Evolutionary conservation across 345 rosid species (phyloP).

Genomic region (Salix brachista): DNA sequence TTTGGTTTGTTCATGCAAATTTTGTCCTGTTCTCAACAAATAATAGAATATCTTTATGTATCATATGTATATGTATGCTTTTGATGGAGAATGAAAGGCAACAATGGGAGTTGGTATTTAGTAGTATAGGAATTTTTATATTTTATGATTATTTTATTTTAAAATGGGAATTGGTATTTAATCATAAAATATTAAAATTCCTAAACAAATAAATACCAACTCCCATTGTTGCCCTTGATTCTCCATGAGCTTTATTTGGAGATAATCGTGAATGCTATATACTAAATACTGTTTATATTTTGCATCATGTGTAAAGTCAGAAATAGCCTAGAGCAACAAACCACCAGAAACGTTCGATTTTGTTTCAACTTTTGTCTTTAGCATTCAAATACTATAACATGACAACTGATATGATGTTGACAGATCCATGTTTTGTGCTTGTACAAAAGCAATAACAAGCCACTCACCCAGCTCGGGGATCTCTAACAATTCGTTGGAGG

Average conservation of each 20-base stretch:
- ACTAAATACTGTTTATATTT: not conserved
- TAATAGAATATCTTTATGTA: not conserved
- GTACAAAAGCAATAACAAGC: not conserved
- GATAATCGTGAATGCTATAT: not conserved
- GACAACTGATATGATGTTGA: not conserved
- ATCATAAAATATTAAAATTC: no score
- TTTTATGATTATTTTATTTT: no score
- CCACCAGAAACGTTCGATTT: not conserved
- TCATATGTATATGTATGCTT: not conserved
- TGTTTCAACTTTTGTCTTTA: not conserved
- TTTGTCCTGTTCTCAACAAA: not conserved
- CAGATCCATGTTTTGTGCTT: not conserved
- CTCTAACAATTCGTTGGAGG: constrained; percentile 93
- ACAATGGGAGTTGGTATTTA: no score
- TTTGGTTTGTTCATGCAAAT: not conserved
- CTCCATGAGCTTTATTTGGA: no score
- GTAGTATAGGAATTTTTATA: no score
- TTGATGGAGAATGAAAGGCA: no score
- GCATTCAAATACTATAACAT: constrained; percentile 1
- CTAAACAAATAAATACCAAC: no score
- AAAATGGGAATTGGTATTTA: no score
- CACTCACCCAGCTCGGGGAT: constrained; percentile 95
- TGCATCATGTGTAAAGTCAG: not conserved
- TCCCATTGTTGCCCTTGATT: no score
- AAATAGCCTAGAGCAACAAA: not conserved